Percentiles rank a stretch among this genome's conserved stretches.
phyloP scores from a whole-genome alignment of 768 basidiomycete species.

The Lactarius hengduanensis region DNA sequence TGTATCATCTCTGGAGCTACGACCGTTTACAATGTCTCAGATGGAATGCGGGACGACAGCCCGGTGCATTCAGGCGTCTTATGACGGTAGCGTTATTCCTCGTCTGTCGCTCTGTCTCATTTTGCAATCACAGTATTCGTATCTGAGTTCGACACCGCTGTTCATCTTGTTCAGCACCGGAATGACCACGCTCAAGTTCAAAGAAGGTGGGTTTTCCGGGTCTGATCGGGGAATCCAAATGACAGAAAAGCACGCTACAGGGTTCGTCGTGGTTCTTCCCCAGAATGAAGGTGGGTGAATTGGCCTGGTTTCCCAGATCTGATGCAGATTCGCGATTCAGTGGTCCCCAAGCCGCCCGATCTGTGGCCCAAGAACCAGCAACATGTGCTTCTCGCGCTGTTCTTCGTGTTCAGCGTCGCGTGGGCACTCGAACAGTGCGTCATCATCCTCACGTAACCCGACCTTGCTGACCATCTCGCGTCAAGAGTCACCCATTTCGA shows the following conservation, averaged over 20 bases:
- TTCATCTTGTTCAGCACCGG: slow-evolving; percentile 62
- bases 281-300: slow-evolving; percentile 37
- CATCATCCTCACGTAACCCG: neutral
- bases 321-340: slow-evolving; percentile 34
- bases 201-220: slow-evolving; percentile 52
- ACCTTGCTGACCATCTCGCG: neutral
- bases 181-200: slow-evolving; percentile 65
- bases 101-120: neutral
- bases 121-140: slow-evolving; percentile 57
- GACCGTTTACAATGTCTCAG: slow-evolving; percentile 72
- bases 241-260: neutral
- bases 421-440: slow-evolving; percentile 80
- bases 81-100: slow-evolving; percentile 63
- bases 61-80: slow-evolving; percentile 82
- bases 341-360: slow-evolving; percentile 55
- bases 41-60: slow-evolving; percentile 75
- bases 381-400: slow-evolving; percentile 63
- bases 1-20: slow-evolving; percentile 78
- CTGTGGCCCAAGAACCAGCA: slow-evolving; percentile 48
- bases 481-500: slow-evolving; percentile 76
- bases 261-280: slow-evolving; percentile 36
- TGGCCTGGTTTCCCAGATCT: neutral
- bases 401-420: slow-evolving; percentile 66
- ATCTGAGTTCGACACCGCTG: slow-evolving; percentile 65
- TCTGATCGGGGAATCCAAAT: neutral